Conservation (phyloP, 2,329 filamentous ascomycete species). For the Taxawa tesnikishii region DNA sequence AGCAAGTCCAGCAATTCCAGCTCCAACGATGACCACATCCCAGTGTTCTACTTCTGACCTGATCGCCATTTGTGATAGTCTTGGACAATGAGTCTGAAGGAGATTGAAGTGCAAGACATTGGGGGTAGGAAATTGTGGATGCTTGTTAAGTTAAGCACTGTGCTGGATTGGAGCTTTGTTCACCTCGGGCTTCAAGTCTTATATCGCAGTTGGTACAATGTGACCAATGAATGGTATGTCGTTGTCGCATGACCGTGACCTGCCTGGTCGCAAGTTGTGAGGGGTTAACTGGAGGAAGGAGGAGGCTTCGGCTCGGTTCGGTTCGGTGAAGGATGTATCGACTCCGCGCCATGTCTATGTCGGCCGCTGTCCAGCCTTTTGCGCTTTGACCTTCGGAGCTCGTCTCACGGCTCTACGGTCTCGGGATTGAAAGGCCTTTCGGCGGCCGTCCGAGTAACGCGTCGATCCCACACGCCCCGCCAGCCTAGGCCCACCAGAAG, state of each 20-base stretch:
- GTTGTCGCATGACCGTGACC: constrained; percentile 5
- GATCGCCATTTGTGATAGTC: constrained; percentile 6
- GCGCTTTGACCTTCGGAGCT: constrained; percentile 2
- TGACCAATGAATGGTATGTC: no score
- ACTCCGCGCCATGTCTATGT: no score
- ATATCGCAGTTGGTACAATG: constrained; percentile 1
- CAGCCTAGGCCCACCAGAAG: no score
- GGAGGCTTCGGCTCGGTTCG: constrained; percentile 1
- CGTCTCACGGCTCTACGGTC: no score
- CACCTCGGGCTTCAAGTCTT: constrained; percentile 1
- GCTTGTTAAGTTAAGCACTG: no score
- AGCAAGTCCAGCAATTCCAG: constrained; percentile 13
- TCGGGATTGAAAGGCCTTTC: no score
- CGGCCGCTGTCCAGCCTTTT: constrained; percentile 1
- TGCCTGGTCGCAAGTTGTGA: background rate
- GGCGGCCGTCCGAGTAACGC: no score
- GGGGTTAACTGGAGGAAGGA: background rate
- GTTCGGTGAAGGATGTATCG: background rate
- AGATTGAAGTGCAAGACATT: constrained; percentile 5
- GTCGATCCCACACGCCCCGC: no score
- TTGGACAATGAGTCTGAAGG: constrained; percentile 6
- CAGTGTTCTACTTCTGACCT: constrained; percentile 6
- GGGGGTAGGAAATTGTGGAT: background rate
- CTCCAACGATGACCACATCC: constrained; percentile 10
- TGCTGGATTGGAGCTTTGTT: background rate